Conservation (phyloP, 1,284 basidiomycete genomes). For the Boletus semigastroideus region DNA sequence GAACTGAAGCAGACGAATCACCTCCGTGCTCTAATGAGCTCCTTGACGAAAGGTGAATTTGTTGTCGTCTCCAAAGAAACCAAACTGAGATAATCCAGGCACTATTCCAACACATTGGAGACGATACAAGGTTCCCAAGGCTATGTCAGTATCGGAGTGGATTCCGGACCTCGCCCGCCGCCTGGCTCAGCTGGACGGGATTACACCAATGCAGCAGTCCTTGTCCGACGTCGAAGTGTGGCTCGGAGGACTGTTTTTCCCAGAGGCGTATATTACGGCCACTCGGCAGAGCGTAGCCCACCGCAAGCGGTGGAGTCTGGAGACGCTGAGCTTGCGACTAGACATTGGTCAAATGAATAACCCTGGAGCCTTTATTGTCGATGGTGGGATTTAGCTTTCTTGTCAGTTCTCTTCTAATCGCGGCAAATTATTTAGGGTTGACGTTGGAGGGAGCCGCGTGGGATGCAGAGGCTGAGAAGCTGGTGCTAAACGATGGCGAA, state of each 20-base stretch:
- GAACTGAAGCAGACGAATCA: constrained; percentile 94
- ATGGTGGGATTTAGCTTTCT: constrained; percentile 56
- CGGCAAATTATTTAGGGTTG: constrained; percentile 61
- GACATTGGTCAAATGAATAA: constrained; percentile 79
- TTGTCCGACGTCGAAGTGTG: constrained; percentile 78
- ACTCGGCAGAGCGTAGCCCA: constrained; percentile 92
- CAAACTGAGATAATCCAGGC: constrained; percentile 44
- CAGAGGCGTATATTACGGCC: constrained; percentile 92
- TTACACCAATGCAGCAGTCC: constrained; percentile 62
- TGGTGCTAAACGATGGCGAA: constrained; percentile 82
- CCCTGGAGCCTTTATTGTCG: constrained; percentile 76
- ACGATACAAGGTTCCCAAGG: constrained; percentile 82
- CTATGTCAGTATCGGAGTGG: constrained; percentile 82
- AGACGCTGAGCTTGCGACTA: constrained; percentile 79
- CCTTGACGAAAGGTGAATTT: constrained; percentile 78
- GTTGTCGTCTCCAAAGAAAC: background rate
- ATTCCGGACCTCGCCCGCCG: constrained; percentile 80
- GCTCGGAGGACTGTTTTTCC: constrained; percentile 93
- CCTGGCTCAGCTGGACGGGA: constrained; percentile 76
- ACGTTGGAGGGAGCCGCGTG: constrained; percentile 85
- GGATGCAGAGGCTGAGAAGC: constrained; percentile 50
- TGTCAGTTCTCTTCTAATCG: constrained; percentile 7
- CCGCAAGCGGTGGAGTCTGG: constrained; percentile 86
- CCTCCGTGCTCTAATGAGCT: constrained; percentile 82
- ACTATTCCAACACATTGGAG: constrained; percentile 88